These are phyloP conservation scores for Zymoseptoria ardabiliae DNA, from an alignment of 2,329 filamentous ascomycete genomes.

Conservation along the genomic window DNA sequence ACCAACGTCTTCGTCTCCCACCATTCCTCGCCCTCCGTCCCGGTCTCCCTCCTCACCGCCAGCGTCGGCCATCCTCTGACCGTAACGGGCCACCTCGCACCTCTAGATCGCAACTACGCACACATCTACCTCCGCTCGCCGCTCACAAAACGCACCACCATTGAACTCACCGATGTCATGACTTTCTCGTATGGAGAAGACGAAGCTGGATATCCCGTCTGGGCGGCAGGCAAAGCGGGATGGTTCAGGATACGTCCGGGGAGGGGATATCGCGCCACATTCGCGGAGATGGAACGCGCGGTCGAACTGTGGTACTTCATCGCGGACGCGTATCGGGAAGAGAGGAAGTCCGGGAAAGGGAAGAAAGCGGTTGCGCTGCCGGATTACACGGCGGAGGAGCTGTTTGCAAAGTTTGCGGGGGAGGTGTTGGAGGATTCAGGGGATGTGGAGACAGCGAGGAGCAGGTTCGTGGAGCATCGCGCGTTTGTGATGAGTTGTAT, in stretches of 20 bases:
- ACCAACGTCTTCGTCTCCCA: conserved; percentile 50
- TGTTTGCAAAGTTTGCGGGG: conserved; percentile 33
- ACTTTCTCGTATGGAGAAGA: conserved; percentile 46
- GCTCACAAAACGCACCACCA: conserved; percentile 31
- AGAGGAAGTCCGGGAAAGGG: conserved; percentile 28
- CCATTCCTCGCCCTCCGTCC: not conserved
- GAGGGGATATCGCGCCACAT: conserved; percentile 49
- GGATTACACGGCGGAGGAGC: conserved; percentile 29
- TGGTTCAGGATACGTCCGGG: conserved; percentile 62
- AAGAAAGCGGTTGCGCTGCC: conserved; percentile 25
- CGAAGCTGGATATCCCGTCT: conserved; percentile 52
- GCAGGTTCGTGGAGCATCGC: conserved; percentile 25
- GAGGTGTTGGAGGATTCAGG: conserved; percentile 14
- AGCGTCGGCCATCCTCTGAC: conserved; percentile 54
- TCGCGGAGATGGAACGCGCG: conserved; percentile 55
- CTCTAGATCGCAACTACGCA: conserved; percentile 39
- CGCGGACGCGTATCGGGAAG: conserved; percentile 46
- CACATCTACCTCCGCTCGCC: conserved; percentile 16
- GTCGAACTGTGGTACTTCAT: conserved; percentile 58
- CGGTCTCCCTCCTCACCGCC: conserved; percentile 54
- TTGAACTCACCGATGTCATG: conserved; percentile 47
- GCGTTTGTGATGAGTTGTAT: conserved; percentile 42
- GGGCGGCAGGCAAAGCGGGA: conserved; percentile 57
- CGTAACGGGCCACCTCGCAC: conserved; percentile 52
- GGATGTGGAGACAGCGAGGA: conserved; percentile 19